These are phyloP conservation scores for Naganishia friedmannii DNA, from an alignment of 768 basidiomycete species.

Conservation along the genomic window DNA sequence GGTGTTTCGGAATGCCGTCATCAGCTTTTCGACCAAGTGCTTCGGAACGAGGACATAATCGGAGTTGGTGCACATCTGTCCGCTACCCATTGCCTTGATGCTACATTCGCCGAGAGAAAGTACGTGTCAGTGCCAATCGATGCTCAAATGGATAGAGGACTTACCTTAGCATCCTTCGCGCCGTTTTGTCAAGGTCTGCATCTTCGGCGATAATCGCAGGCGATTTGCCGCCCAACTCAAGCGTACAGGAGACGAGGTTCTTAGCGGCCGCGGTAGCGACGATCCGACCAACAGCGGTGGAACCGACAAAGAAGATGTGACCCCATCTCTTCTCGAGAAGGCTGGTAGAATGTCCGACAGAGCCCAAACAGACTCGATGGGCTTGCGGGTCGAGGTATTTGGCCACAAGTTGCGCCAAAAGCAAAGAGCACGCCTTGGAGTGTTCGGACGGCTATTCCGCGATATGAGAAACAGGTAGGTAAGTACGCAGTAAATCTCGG, in stretches of 20 bases:
- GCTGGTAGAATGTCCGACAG: constrained; percentile 41
- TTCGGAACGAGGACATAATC: constrained; percentile 48
- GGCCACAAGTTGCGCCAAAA: constrained; percentile 43
- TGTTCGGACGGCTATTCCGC: constrained; percentile 47
- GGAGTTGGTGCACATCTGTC: constrained; percentile 48
- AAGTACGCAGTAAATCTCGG: background rate
- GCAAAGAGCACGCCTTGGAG: constrained; percentile 40
- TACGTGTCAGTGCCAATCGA: background rate
- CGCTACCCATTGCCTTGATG: constrained; percentile 44
- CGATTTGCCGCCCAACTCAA: constrained; percentile 52
- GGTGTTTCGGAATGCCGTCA: constrained; percentile 36
- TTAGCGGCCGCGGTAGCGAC: constrained; percentile 50
- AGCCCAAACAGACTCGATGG: constrained; percentile 47
- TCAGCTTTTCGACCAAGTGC: constrained; percentile 39
- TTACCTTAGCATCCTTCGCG: constrained; percentile 40
- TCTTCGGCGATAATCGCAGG: constrained; percentile 47
- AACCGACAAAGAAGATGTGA: constrained; percentile 51
- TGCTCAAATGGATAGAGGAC: background rate
- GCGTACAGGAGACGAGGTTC: constrained; percentile 48
- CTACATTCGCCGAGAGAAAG: constrained; percentile 31
- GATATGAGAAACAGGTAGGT: background rate
- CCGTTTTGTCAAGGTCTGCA: constrained; percentile 43
- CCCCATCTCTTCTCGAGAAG: constrained; percentile 49
- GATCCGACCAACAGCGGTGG: constrained; percentile 44
- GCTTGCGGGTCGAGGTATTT: constrained; percentile 46